Evolutionary conservation across 306 rosid species (phyloP).

Genomic region (Leucaena leucocephala): DNA sequence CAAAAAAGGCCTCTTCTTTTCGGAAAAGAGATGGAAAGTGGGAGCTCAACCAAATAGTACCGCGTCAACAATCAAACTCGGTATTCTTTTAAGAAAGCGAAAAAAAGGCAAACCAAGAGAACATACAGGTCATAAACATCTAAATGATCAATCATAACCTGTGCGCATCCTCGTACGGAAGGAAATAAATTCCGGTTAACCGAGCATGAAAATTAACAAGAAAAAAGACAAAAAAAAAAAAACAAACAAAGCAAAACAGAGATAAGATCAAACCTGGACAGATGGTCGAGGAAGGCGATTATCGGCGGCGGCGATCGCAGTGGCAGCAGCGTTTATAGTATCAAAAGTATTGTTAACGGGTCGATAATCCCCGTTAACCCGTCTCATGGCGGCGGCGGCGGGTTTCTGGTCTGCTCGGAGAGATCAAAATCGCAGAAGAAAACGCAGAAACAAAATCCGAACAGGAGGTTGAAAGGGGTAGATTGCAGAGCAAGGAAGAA

Average conservation of each 20-base stretch:
- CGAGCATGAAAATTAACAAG: neutral
- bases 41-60: slow-evolving; percentile 26
- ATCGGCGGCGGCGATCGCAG: slow-evolving; percentile 72
- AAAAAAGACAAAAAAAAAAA: too few species aligned
- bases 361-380: slow-evolving; percentile 49
- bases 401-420: neutral
- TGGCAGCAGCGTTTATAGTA: slow-evolving; percentile 93
- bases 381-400: slow-evolving; percentile 47
- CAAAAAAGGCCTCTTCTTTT: slow-evolving; percentile 28
- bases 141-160: neutral
- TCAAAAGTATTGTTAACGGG: slow-evolving; percentile 59
- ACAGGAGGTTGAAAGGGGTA: neutral
- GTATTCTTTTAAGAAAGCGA: neutral
- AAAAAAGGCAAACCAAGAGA: neutral
- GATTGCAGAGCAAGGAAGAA: slow-evolving; percentile 38
- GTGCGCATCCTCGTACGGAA: neutral
- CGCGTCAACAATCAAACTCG: neutral
- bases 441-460: neutral
- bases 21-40: slow-evolving; percentile 25
- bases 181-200: neutral
- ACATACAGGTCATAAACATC: neutral
- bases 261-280: slow-evolving; percentile 50
- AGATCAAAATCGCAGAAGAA: neutral
- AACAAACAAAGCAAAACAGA: too few species aligned
- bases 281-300: slow-evolving; percentile 66